A percentile compares a stretch with the other conserved stretches of the same genome.
Evolutionary conservation across 371 early-diverging fungal genomes (phyloP).

Genomic region (Sanchytrium tribonematis): DNA sequence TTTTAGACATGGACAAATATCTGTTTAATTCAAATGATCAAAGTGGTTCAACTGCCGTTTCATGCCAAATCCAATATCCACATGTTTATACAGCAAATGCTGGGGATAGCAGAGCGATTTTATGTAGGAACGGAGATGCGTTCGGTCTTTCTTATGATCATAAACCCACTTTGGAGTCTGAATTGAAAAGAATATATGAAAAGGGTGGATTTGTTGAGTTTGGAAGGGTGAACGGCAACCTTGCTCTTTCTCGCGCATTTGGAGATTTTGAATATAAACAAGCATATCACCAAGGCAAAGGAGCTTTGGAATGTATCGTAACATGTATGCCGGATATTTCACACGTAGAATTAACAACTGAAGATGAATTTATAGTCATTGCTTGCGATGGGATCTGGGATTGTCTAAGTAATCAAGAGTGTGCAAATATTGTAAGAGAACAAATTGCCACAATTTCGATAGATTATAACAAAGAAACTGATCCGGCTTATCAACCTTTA

Average conservation of each 20-base stretch:
- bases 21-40: no score
- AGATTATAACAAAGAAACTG: no score
- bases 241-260: conserved; percentile 76
- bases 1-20: no score
- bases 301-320: conserved; percentile 62
- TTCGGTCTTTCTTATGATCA: conserved; percentile 63
- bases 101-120: conserved; percentile 73
- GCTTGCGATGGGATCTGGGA: conserved; percentile 98
- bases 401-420: conserved; percentile 66
- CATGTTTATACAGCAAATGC: conserved; percentile 41
- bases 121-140: conserved; percentile 33
- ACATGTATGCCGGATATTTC: conserved; percentile 47
- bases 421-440: conserved; percentile 40
- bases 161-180: conserved; percentile 45
- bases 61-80: conserved; percentile 30
- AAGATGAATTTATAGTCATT: conserved; percentile 68
- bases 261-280: conserved; percentile 89
- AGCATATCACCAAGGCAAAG: conserved; percentile 25
- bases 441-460: no score
- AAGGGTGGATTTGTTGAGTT: conserved; percentile 84
- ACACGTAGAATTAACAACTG: conserved; percentile 23
- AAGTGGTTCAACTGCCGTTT: conserved; percentile 84
- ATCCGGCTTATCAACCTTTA: no score
- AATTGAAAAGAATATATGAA: conserved; percentile 41
- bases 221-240: conserved; percentile 83